A percentile compares a stretch with the other conserved stretches of the same genome.
These are phyloP conservation scores for Nicotiana undulata DNA, from an alignment of 257 asterid species.

Conservation along the genomic window DNA sequence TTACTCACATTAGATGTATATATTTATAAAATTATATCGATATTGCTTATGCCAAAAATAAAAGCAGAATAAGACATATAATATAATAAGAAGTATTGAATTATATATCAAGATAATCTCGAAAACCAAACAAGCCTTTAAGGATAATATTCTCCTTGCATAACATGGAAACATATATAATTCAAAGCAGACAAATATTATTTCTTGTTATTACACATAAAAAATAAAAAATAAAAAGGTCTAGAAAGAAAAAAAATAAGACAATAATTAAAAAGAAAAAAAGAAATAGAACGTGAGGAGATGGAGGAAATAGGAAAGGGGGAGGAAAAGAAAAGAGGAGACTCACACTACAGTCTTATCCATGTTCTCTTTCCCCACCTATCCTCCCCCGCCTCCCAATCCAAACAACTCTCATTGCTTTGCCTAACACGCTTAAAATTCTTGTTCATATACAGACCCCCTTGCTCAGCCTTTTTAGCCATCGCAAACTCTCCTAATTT, in stretches of 20 bases:
- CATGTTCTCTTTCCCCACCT: conserved; percentile 2
- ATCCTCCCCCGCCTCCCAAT: background rate
- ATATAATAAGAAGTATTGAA: too few species aligned
- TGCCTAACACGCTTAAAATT: background rate
- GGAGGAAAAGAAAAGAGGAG: conserved; percentile 16
- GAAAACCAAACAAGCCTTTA: too few species aligned
- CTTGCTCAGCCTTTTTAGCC: background rate
- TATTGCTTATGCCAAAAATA: too few species aligned
- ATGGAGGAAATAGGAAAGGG: conserved; percentile 14
- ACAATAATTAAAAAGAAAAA: conserved; percentile 13
- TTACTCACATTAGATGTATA: too few species aligned
- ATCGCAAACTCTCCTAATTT: background rate
- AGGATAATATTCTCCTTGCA: too few species aligned
- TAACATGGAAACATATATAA: background rate
- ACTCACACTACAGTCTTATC: conserved; percentile 31
- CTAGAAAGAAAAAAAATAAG: background rate
- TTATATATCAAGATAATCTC: too few species aligned
- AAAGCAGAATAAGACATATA: too few species aligned
- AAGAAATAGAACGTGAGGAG: conserved; percentile 7
- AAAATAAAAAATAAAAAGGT: background rate
- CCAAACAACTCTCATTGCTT: background rate
- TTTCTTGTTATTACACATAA: background rate
- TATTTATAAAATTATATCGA: too few species aligned
- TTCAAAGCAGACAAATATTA: background rate
- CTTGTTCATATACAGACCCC: background rate